phyloP scores from a whole-genome alignment of 148 eudicot species.

The Chenopodium formosanum region DNA sequence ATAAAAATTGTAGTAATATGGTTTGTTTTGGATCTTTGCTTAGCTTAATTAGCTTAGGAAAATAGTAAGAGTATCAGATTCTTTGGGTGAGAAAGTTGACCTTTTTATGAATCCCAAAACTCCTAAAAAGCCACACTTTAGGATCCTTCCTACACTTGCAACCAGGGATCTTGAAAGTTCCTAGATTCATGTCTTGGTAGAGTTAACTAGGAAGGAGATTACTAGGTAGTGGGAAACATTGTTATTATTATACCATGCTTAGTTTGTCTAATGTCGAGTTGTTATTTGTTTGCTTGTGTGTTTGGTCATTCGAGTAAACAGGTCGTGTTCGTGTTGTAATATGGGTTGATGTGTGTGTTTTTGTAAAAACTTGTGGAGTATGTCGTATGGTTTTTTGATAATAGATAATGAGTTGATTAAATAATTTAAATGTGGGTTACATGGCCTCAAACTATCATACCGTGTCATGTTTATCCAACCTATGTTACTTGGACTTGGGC shows the following conservation, averaged over 20 bases:
- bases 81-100: slow-evolving; percentile 26
- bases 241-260: not conserved
- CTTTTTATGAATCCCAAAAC: slow-evolving; percentile 29
- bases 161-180: slow-evolving; percentile 29
- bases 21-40: slow-evolving; percentile 11
- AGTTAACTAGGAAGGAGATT: slow-evolving; percentile 11
- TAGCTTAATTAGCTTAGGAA: slow-evolving; percentile 5
- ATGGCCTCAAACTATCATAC: too few relatives aligned
- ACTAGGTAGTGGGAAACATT: slow-evolving; percentile 8
- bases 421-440: too few relatives aligned
- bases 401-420: too few relatives aligned
- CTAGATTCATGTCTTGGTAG: slow-evolving; percentile 23
- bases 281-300: not conserved
- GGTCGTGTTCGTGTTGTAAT: not conserved
- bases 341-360: not conserved
- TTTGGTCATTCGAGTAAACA: not conserved
- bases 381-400: not conserved
- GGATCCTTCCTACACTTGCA: slow-evolving; percentile 25
- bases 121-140: slow-evolving; percentile 20
- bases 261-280: not conserved
- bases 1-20: slow-evolving; percentile 24
- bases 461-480: too few relatives aligned
- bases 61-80: slow-evolving; percentile 37
- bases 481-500: too few relatives aligned
- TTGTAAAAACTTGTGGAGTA: not conserved